Conservation (phyloP, 2,329 filamentous ascomycete species). For the Ciborinia camelliae region DNA sequence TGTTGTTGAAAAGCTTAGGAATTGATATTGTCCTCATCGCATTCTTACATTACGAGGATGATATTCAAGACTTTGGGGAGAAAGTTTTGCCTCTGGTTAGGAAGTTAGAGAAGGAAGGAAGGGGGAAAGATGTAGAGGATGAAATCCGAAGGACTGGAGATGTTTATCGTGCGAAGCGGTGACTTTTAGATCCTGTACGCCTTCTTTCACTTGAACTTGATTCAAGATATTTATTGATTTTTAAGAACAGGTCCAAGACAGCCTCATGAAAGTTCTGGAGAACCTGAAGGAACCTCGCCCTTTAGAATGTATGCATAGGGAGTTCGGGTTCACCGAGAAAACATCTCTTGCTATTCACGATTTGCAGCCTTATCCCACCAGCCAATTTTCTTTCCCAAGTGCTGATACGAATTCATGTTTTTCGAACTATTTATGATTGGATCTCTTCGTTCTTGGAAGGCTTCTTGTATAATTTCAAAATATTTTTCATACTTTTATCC, state of each 20-base stretch:
- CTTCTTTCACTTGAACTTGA: not conserved
- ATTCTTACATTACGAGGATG: constrained; percentile 52
- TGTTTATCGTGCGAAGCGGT: constrained; percentile 40
- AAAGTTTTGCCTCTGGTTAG: constrained; percentile 48
- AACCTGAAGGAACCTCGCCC: constrained; percentile 1
- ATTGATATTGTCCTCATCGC: constrained; percentile 46
- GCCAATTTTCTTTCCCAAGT: not conserved
- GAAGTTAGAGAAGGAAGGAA: constrained; percentile 46
- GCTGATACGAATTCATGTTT: not conserved
- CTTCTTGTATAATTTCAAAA: not conserved
- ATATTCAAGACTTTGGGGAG: constrained; percentile 48
- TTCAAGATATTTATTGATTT: not conserved
- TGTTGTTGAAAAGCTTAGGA: constrained; percentile 46
- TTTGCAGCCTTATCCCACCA: not conserved
- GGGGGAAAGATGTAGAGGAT: constrained; percentile 46
- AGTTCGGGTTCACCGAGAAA: not conserved
- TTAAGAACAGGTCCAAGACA: not conserved
- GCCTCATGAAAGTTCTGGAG: not conserved
- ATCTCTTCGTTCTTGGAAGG: not conserved
- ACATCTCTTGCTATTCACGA: not conserved
- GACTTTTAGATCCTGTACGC: not conserved
- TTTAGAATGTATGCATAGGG: not conserved
- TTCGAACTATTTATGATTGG: not conserved
- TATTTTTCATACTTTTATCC: no score
- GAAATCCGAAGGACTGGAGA: constrained; percentile 48